Percentiles rank a stretch among this genome's conserved stretches.
phyloP scores from a whole-genome alignment of 2,329 filamentous ascomycete species.

The Trichophyton rubrum region DNA sequence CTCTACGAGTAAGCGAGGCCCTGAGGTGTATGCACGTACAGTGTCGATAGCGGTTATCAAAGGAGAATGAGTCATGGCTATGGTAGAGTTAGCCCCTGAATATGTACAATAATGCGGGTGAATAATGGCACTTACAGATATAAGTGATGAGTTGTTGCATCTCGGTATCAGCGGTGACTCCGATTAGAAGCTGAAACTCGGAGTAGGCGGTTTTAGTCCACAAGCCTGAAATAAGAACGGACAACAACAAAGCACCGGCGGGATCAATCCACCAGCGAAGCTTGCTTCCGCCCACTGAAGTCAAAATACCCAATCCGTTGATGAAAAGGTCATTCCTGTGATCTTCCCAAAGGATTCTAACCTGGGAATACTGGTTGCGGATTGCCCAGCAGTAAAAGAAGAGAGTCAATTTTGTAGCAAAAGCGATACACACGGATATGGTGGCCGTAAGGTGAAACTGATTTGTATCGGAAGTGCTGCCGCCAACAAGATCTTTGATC shows the following conservation, averaged over 20 bases:
- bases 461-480: conserved; percentile 41
- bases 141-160: conserved; percentile 93
- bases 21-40: conserved; percentile 84
- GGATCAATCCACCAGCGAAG: conserved; percentile 92
- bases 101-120: background rate
- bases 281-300: conserved; percentile 80
- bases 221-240: conserved; percentile 60
- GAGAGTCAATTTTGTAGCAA: conserved; percentile 66
- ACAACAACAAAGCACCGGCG: conserved; percentile 75
- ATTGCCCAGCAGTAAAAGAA: conserved; percentile 90
- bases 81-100: background rate
- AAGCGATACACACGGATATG: conserved; percentile 72
- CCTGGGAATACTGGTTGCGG: conserved; percentile 80
- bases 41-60: conserved; percentile 80
- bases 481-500: conserved; percentile 51
- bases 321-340: conserved; percentile 96
- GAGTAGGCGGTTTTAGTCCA: conserved; percentile 78
- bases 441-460: conserved; percentile 69
- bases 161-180: conserved; percentile 71
- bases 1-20: conserved; percentile 80
- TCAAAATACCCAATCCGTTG: conserved; percentile 86
- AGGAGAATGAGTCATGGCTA: conserved; percentile 72
- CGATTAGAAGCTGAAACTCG: conserved; percentile 85
- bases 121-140: conserved; percentile 44
- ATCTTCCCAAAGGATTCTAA: conserved; percentile 89